A percentile compares a stretch with the other conserved stretches of the same genome.
Evolutionary conservation across 768 basidiomycete species (phyloP).

Genomic region (Mycena floridula): DNA sequence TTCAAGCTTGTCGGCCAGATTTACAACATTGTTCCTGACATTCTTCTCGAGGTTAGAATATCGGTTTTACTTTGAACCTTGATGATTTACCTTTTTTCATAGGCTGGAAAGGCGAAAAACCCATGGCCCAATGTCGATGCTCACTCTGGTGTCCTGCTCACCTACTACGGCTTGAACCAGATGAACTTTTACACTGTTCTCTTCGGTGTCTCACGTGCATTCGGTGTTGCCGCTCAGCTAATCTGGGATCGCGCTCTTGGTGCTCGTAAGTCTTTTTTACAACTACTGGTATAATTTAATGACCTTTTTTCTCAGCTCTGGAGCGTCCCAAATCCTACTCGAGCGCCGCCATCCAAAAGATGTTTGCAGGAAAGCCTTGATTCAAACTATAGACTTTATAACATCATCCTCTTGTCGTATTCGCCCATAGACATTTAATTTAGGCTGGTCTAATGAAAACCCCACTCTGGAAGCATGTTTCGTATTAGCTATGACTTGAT

Average conservation of each 20-base stretch:
- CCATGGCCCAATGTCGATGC: constrained; percentile 98
- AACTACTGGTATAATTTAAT: neutral
- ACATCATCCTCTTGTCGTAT: too few relatives aligned
- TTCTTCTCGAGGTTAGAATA: constrained; percentile 70
- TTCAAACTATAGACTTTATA: too few relatives aligned
- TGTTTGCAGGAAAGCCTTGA: constrained; percentile 54
- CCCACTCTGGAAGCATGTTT: too few relatives aligned
- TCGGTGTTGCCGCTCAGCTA: constrained; percentile 83
- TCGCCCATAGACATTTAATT: neutral
- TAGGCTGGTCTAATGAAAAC: too few relatives aligned
- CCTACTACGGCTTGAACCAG: constrained; percentile 80
- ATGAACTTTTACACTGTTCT: constrained; percentile 98
- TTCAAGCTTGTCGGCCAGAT: constrained; percentile 94
- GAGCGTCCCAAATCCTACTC: constrained; percentile 93
- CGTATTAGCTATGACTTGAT: neutral
- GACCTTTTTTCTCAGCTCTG: constrained; percentile 41
- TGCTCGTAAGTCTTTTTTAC: constrained; percentile 56
- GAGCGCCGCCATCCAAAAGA: constrained; percentile 69
- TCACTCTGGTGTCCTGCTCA: constrained; percentile 86
- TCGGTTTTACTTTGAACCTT: constrained; percentile 2
- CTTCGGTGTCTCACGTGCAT: constrained; percentile 94
- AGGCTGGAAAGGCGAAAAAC: constrained; percentile 91
- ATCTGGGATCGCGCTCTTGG: constrained; percentile 93
- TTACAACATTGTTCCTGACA: constrained; percentile 82
- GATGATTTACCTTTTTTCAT: constrained; percentile 5